These are phyloP conservation scores for Sugiyamaella boreocaroliniensis DNA, from an alignment of 805 yeast genomes.

Conservation along the genomic window DNA sequence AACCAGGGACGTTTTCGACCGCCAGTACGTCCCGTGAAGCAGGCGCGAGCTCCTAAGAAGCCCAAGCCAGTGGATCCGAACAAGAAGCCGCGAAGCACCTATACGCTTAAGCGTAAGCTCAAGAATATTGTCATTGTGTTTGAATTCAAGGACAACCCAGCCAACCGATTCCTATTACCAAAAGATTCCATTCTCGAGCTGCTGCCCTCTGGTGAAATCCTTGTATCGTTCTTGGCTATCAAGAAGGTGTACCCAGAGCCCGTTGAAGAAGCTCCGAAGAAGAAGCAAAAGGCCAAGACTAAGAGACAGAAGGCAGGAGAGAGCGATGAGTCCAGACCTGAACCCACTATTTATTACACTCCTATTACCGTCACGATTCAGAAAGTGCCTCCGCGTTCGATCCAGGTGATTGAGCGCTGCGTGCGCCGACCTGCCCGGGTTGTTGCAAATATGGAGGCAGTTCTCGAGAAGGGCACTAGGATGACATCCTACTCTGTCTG, in stretches of 20 bases:
- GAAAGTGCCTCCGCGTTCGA: constrained; percentile 59
- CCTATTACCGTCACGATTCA: constrained; percentile 60
- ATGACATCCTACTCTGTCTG: constrained; percentile 61
- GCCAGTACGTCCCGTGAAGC: background rate
- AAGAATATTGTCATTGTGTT: constrained; percentile 68
- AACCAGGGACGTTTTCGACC: background rate
- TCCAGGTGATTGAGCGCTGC: constrained; percentile 60
- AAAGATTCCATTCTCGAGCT: constrained; percentile 66
- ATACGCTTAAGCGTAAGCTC: constrained; percentile 47
- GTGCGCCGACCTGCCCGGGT: constrained; percentile 53
- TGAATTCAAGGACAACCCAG: constrained; percentile 76
- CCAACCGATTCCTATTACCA: constrained; percentile 69
- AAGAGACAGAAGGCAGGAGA: background rate
- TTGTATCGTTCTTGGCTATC: constrained; percentile 35
- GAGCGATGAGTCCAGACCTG: constrained; percentile 3
- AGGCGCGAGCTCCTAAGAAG: constrained; percentile 4
- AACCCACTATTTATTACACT: constrained; percentile 32
- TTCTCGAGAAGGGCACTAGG: constrained; percentile 54
- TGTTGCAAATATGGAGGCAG: constrained; percentile 51
- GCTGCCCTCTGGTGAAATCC: constrained; percentile 29
- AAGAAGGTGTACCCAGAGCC: constrained; percentile 7
- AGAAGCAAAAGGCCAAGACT: background rate
- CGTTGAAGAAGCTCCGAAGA: constrained; percentile 17
- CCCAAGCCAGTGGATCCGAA: constrained; percentile 18
- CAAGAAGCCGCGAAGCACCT: constrained; percentile 9